Conservation (phyloP, 2,329 filamentous ascomycete species). For the Microcera coccophila region DNA sequence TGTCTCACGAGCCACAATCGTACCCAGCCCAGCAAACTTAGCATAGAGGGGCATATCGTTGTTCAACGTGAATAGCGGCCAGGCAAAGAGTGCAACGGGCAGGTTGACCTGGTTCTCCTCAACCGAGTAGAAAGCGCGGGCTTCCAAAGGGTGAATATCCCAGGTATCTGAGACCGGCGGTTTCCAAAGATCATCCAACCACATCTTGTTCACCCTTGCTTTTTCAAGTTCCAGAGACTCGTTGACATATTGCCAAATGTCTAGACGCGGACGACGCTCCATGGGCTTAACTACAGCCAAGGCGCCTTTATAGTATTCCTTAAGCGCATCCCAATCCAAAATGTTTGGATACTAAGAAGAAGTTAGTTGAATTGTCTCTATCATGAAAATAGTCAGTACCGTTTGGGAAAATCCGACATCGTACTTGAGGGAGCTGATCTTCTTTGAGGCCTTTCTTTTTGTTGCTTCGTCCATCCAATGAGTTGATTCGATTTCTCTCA, state of each 20-base stretch:
- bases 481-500: constrained; percentile 5
- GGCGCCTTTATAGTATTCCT: constrained; percentile 6
- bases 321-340: constrained; percentile 3
- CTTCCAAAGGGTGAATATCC: constrained; percentile 4
- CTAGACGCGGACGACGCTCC: no score
- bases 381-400: no score
- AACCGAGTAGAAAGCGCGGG: constrained; percentile 4
- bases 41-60: constrained; percentile 7
- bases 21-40: constrained; percentile 13
- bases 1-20: constrained; percentile 10
- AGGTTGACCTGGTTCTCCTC: constrained; percentile 14
- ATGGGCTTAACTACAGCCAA: constrained; percentile 1
- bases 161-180: constrained; percentile 3
- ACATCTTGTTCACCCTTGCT: constrained; percentile 6
- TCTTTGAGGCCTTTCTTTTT: constrained; percentile 3
- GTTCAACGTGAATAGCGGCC: constrained; percentile 6
- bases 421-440: constrained; percentile 2
- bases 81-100: constrained; percentile 10
- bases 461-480: constrained; percentile 6
- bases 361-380: no score
- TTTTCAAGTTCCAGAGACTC: constrained; percentile 14
- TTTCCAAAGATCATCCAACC: constrained; percentile 4
- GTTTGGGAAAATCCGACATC: constrained; percentile 7
- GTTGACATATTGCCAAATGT: constrained; percentile 9
- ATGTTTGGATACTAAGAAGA: constrained; percentile 3